Conservation (phyloP, 164 flowering plant genomes). For the Liquidambar formosana region DNA sequence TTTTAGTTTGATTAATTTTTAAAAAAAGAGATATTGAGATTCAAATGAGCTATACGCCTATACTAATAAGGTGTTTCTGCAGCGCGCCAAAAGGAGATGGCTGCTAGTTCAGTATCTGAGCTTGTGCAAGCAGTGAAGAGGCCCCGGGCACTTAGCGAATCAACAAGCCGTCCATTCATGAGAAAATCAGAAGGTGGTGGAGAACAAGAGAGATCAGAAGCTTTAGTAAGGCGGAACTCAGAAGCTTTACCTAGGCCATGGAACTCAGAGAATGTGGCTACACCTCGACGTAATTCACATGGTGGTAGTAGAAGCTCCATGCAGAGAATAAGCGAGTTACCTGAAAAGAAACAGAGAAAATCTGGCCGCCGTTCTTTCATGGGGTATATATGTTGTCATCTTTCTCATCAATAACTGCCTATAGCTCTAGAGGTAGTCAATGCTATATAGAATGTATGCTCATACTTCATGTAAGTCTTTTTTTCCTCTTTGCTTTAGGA, state of each 20-base stretch:
- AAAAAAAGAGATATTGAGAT: no score
- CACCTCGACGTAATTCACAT: conserved; percentile 59
- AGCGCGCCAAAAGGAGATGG: conserved; percentile 93
- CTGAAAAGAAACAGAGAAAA: conserved; percentile 75
- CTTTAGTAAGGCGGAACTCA: conserved; percentile 47
- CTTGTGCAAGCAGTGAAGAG: conserved; percentile 72
- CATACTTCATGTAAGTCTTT: background rate
- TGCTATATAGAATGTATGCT: no score
- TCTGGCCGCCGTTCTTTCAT: conserved; percentile 75
- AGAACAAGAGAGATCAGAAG: conserved; percentile 32
- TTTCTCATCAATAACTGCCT: no score
- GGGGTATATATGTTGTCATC: conserved; percentile 59
- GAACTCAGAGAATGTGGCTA: conserved; percentile 34
- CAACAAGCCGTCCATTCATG: conserved; percentile 53
- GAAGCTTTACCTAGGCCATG: no score
- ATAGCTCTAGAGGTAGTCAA: no score
- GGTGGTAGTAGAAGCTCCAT: conserved; percentile 45
- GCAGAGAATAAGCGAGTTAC: conserved; percentile 66
- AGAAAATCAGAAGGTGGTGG: conserved; percentile 65
- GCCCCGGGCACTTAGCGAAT: conserved; percentile 76
- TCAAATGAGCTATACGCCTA: no score
- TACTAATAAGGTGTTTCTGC: conserved; percentile 27
- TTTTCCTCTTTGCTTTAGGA: conserved; percentile 31
- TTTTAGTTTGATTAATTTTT: no score
- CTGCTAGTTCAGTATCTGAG: conserved; percentile 70